Percentiles rank a stretch among this genome's conserved stretches.
These are phyloP conservation scores for Suillus cothurnatus DNA, from an alignment of 768 basidiomycete species.

Conservation along the genomic window DNA sequence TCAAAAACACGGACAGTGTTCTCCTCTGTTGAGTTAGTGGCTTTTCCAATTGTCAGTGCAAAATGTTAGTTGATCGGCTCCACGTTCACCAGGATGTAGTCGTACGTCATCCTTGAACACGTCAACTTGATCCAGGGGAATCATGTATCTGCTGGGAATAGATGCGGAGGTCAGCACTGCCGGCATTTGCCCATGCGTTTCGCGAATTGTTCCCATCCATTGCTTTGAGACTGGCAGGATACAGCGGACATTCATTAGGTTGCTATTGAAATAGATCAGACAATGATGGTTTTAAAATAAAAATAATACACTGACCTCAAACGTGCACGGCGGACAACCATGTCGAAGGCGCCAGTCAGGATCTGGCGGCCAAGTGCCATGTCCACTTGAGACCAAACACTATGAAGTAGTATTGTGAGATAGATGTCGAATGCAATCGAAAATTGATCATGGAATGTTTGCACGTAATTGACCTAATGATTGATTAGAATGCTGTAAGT, in stretches of 20 bases:
- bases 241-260: slow-evolving; percentile 29
- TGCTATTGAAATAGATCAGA: slow-evolving; percentile 2
- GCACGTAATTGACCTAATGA: too few species aligned
- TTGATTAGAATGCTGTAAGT: too few species aligned
- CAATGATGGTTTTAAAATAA: not conserved
- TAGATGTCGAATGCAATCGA: not conserved
- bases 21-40: slow-evolving; percentile 24
- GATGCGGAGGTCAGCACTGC: slow-evolving; percentile 17
- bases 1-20: slow-evolving; percentile 40
- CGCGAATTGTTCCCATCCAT: slow-evolving; percentile 40
- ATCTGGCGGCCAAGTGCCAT: not conserved
- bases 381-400: not conserved
- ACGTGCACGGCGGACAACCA: not conserved
- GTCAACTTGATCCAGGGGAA: slow-evolving; percentile 30
- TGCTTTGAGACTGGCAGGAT: slow-evolving; percentile 24
- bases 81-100: not conserved
- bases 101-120: slow-evolving; percentile 19
- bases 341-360: not conserved
- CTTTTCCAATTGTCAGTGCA: slow-evolving; percentile 39
- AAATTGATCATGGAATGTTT: not conserved
- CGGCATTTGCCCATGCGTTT: slow-evolving; percentile 28
- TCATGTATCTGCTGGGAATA: slow-evolving; percentile 30
- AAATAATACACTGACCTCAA: not conserved
- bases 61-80: not conserved
- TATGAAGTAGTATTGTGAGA: not conserved